phyloP scores from a whole-genome alignment of 2,329 filamentous ascomycete species.

The Colletotrichum tropicale region DNA sequence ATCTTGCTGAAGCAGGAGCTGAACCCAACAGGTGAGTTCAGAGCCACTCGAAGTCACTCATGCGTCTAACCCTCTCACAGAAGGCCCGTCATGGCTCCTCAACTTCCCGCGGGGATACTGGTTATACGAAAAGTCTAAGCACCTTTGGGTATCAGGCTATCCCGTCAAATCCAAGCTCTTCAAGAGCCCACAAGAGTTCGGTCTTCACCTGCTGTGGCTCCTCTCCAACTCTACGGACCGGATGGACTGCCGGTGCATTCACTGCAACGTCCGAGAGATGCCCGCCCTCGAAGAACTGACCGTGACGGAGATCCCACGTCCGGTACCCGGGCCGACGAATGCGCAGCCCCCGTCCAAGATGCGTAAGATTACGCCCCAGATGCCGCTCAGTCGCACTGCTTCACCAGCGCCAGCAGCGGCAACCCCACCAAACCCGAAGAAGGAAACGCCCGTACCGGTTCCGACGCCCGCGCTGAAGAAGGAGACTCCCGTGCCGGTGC shows the following conservation, averaged over 20 bases:
- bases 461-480: not conserved
- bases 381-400: not conserved
- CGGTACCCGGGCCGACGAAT: not conserved
- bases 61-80: conserved; percentile 28
- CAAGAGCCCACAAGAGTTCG: conserved; percentile 59
- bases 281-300: conserved; percentile 6
- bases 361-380: conserved; percentile 11
- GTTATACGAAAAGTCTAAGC: conserved; percentile 52
- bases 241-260: conserved; percentile 54
- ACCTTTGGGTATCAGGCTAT: conserved; percentile 55
- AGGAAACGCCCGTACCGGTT: conserved; percentile 15
- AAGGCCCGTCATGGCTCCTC: conserved; percentile 48
- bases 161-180: conserved; percentile 53
- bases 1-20: conserved; percentile 51
- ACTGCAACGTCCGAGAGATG: conserved; percentile 43
- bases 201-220: conserved; percentile 57
- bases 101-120: conserved; percentile 51
- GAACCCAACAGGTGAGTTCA: conserved; percentile 28
- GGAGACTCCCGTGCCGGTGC: conserved; percentile 7
- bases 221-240: conserved; percentile 51
- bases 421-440: not conserved
- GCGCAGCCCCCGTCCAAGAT: conserved; percentile 22
- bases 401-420: conserved; percentile 2
- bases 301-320: not conserved
- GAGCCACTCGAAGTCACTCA: conserved; percentile 39